Percentiles rank a stretch among this genome's conserved stretches.
Conservation (phyloP, 192 early-diverging fungal genomes). For the Pilobolus umbonatus region DNA sequence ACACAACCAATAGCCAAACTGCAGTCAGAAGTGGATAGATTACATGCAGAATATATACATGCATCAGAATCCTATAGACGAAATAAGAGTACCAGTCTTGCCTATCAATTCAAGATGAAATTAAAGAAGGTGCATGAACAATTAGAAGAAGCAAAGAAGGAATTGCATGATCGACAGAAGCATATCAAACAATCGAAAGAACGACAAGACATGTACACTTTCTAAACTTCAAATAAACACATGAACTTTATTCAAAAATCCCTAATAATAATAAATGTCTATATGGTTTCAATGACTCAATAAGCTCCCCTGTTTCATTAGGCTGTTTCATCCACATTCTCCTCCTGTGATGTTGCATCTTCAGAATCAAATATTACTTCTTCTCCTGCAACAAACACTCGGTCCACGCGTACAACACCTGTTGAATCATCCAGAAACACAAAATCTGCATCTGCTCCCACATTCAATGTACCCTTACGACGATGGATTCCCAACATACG, state of each 20-base stretch:
- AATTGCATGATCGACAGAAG: neutral
- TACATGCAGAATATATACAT: neutral
- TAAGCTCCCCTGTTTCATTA: no score
- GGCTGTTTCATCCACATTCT: no score
- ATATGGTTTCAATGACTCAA: no score
- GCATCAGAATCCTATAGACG: neutral
- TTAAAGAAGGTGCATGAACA: neutral
- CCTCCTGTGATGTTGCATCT: no score
- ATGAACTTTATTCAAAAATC: no score
- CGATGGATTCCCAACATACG: constrained; percentile 65
- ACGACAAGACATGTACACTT: constrained; percentile 8
- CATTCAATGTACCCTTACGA: constrained; percentile 65
- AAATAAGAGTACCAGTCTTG: constrained; percentile 1
- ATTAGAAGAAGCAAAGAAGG: neutral
- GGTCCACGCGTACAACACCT: constrained; percentile 53
- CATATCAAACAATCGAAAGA: constrained; percentile 1
- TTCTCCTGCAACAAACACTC: constrained; percentile 66
- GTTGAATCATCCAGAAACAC: constrained; percentile 58
- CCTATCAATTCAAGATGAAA: neutral
- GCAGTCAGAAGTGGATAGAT: constrained; percentile 1
- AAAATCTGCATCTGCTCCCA: constrained; percentile 75
- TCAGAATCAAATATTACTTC: constrained; percentile 42
- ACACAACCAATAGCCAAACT: neutral
- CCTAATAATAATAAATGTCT: no score
- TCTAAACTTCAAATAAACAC: no score